Percentiles rank a stretch among this genome's conserved stretches.
phyloP scores from a whole-genome alignment of 2,329 filamentous ascomycete species.

The Daldinia sp. region DNA sequence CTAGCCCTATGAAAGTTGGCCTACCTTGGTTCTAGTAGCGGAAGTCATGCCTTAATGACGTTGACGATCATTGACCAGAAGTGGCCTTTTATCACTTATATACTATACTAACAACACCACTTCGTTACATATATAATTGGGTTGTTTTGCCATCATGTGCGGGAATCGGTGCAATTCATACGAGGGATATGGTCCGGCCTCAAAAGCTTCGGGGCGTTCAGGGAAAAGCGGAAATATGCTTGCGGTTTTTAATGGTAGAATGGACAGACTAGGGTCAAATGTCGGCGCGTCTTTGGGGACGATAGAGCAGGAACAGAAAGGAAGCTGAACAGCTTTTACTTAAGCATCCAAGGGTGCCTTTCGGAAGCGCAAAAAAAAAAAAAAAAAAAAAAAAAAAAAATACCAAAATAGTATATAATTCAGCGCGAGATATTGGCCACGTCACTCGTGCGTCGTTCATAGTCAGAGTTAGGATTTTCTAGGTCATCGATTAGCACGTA shows the following conservation, averaged over 20 bases:
- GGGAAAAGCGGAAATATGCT: conserved; percentile 27
- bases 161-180: conserved; percentile 28
- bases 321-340: conserved; percentile 25
- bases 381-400: not conserved
- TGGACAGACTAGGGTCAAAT: conserved; percentile 26
- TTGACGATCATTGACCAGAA: conserved; percentile 27
- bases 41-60: conserved; percentile 28
- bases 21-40: conserved; percentile 18
- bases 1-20: conserved; percentile 13
- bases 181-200: conserved; percentile 33
- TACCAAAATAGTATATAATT: conserved; percentile 32
- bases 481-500: not conserved
- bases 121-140: conserved; percentile 34
- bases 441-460: conserved; percentile 1
- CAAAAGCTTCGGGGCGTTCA: conserved; percentile 36
- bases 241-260: conserved; percentile 31
- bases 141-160: conserved; percentile 22
- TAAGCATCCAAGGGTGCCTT: conserved; percentile 17
- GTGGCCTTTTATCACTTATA: conserved; percentile 21
- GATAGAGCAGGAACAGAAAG: conserved; percentile 26
- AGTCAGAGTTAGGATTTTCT: not conserved
- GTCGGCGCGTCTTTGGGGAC: conserved; percentile 28
- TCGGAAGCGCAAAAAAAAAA: conserved; percentile 1
- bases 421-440: conserved; percentile 18
- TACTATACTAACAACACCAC: conserved; percentile 13